Base-by-base conservation (phyloP, 352 stramenopile species). In the Phytopythium montanum region DNA sequence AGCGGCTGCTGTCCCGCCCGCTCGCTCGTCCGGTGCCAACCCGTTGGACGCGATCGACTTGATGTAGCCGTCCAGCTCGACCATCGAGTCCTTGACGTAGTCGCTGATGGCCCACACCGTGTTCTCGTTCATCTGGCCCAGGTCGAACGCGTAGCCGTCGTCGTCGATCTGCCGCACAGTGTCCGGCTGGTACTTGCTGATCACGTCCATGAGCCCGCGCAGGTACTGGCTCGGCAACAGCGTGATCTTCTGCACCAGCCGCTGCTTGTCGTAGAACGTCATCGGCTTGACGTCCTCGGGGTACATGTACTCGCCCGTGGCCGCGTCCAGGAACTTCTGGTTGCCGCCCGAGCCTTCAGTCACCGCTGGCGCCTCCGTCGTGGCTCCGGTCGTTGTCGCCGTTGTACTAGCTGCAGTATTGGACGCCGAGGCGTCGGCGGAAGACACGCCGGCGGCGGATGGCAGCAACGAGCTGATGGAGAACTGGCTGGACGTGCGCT, bases 81-180 rank as follows among this genome's bases (percentile, higher is more conserved):
- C 78, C 79, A 94, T 92, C 51, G 82, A 88, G 53, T 92, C 81
- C 60, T 91, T 89, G 28, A 94, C 85, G 64, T 94, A 94, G 59
- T 94, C 85, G 48, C 79, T 89, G 61, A 94, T 94, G 50, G 85
- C 85, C 79, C 82, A 94, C 39, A 92, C 85, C 0, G 85, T 94
- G 66, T 94, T 94, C 65, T 94, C 85, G 64, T 92, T 90, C 85
- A 94, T 94, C 61, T 92, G 85, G 12, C 84, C 85, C 21, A 94
- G 58, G 51, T 94, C 85, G 39, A 94, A 94, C 13, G 84, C 85
- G 63, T 94, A 94, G n/a, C 82, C 82, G 44, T 94, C 85, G 64
- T 94, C 85, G 58, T 94, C 85, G 52, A 94, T 84, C 70, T 94
- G 82, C 21, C 85, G 85, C 45, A 94, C 85, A 1, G 80, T 94